phyloP scores from a whole-genome alignment of 1,139 yeast species.

The Saccharomycopsis crataegensis region DNA sequence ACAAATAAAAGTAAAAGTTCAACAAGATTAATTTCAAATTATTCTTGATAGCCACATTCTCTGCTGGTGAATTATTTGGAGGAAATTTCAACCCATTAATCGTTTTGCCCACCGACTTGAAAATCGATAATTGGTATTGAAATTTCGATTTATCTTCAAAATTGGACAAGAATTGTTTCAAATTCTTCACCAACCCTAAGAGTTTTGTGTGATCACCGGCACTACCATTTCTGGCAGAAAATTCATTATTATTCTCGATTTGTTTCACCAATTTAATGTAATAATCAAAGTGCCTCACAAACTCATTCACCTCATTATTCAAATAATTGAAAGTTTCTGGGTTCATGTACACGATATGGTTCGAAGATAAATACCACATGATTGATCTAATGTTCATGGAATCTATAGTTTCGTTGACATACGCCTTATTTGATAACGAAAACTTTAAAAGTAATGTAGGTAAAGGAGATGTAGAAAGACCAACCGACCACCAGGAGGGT shows the following conservation, averaged over 20 bases:
- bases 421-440: conserved; percentile 4
- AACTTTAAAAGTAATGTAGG: conserved; percentile 17
- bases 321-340: conserved; percentile 9
- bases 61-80: not conserved
- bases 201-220: not conserved
- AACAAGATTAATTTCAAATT: conserved; percentile 9
- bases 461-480: conserved; percentile 15
- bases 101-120: conserved; percentile 1
- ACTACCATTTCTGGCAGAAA: not conserved
- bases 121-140: conserved; percentile 9
- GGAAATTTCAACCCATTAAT: conserved; percentile 2
- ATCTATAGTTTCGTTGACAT: conserved; percentile 8
- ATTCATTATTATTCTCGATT: conserved; percentile 1
- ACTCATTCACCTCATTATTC: conserved; percentile 9
- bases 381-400: conserved; percentile 13
- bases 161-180: conserved; percentile 12
- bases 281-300: conserved; percentile 10
- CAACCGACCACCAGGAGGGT: conserved; percentile 16
- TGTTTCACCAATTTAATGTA: conserved; percentile 7
- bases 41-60: not conserved
- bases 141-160: conserved; percentile 6
- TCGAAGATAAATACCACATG: conserved; percentile 15
- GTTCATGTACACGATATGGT: conserved; percentile 7
- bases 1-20: conserved; percentile 17
- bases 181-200: conserved; percentile 2